These are phyloP conservation scores for Eucalyptus camaldulensis DNA, from an alignment of 345 rosid genomes.

Conservation along the genomic window DNA sequence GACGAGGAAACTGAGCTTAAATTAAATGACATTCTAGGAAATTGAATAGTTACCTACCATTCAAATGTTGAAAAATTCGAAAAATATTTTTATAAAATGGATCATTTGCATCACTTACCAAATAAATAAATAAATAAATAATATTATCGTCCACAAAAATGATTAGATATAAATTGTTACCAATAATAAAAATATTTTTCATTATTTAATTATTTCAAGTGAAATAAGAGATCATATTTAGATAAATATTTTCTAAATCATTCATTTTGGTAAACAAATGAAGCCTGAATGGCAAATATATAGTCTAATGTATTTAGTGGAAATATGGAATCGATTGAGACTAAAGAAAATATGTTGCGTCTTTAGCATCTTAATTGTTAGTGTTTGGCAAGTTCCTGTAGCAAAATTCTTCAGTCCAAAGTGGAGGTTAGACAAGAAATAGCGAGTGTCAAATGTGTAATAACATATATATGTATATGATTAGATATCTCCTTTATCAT, in stretches of 20 bases:
- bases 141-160: no score
- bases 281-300: not conserved
- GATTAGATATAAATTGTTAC: rapidly evolving
- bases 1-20: not conserved
- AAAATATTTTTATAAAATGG: no score
- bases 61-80: rapidly evolving
- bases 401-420: not conserved
- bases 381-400: not conserved
- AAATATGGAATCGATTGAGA: not conserved
- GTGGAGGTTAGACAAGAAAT: not conserved
- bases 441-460: not conserved
- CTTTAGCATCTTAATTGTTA: not conserved
- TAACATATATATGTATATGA: no score
- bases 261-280: no score
- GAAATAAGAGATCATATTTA: no score
- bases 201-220: no score
- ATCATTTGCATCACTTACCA: no score
- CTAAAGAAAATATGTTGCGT: not conserved
- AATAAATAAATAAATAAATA: no score
- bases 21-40: not conserved
- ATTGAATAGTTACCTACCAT: not conserved
- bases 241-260: no score
- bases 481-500: no score
- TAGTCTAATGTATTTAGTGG: not conserved
- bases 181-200: rapidly evolving